Conservation (phyloP, 164 flowering plant genomes). For the Amborella trichopoda region DNA sequence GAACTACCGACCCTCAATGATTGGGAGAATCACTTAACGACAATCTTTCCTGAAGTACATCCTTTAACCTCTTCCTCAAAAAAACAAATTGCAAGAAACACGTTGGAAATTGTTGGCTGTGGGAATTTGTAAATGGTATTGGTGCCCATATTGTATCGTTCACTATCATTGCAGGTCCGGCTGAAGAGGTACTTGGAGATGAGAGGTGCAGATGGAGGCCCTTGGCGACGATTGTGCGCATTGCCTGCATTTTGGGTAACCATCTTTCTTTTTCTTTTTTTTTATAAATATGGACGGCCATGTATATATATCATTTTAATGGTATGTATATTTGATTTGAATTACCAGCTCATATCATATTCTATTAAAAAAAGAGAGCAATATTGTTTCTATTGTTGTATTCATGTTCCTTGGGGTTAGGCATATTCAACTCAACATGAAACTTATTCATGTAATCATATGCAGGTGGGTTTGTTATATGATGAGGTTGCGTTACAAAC, state of each 20-base stretch:
- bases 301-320: no score
- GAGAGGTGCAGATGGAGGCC: constrained; percentile 99
- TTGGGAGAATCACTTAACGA: constrained; percentile 96
- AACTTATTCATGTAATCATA: no score
- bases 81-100: no score
- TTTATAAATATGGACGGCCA: neutral
- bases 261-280: neutral
- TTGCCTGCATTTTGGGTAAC: constrained; percentile 98
- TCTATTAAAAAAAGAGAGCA: no score
- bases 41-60: constrained; percentile 94
- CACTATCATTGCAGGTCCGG: constrained; percentile 79
- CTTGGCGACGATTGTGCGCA: constrained; percentile 97
- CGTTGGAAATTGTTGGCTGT: no score
- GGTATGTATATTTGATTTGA: no score
- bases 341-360: no score
- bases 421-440: no score
- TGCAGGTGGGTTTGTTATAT: constrained; percentile 91
- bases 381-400: no score
- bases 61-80: neutral
- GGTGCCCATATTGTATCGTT: no score
- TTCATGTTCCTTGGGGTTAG: no score
- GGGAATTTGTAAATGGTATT: no score
- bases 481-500: constrained; percentile 80
- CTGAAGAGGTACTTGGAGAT: constrained; percentile 95
- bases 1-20: constrained; percentile 83